Evolutionary conservation across 1,284 basidiomycete species (phyloP), one percentile per base, ranked within the genome.

Genomic region (Cryptococcus sp.): DNA sequence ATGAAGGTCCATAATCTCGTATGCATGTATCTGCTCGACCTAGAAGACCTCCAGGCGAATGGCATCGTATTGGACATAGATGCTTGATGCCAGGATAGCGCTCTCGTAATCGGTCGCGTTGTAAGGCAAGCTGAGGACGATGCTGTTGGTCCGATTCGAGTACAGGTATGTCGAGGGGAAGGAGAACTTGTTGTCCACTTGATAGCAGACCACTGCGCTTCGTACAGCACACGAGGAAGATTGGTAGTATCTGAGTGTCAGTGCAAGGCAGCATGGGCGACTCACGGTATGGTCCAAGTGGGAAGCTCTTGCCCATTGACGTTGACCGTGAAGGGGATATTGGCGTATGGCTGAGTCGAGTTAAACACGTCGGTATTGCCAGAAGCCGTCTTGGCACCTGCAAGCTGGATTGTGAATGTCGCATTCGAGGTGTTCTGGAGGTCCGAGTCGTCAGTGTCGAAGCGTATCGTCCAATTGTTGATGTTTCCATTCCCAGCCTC

Each of bases 401-500:
- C 58, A n/a, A 59, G 39, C 41, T 58, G 56, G 39, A 60, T 50
- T 2, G 62, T 60, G 21, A 59, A 56, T 24, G 58, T 60, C 19
- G 55, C 51, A 23, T 51, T 48, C 9, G 36, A 49, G 4, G 31
- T 51, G 10, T 35, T 38, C 23, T 47, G 44, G 18, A 55, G 22
- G 18, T 51, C 41, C 11, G 40, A 22, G 16, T 44, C 40, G 11
- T 54, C 35, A 25, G 51, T 12, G 18, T 58, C 54, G 41, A 59
- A 63, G 24, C 49, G 50, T 39, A 66, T 47, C 0, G 59, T 62
- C 65, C 65, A 66, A 34, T 60, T 55, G 48, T 65, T 65, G 52
- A 66, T 48, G 12, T 36, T 50, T 2, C 21, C 37, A 16, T 46
- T 26, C 10, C 43, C 50, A 26, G 46, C 23, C 14, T 35, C 47